A percentile compares a stretch with the other conserved stretches of the same genome.
phyloP scores from a whole-genome alignment of 2,329 filamentous ascomycete species.

The Cladophialophora chaetospira region DNA sequence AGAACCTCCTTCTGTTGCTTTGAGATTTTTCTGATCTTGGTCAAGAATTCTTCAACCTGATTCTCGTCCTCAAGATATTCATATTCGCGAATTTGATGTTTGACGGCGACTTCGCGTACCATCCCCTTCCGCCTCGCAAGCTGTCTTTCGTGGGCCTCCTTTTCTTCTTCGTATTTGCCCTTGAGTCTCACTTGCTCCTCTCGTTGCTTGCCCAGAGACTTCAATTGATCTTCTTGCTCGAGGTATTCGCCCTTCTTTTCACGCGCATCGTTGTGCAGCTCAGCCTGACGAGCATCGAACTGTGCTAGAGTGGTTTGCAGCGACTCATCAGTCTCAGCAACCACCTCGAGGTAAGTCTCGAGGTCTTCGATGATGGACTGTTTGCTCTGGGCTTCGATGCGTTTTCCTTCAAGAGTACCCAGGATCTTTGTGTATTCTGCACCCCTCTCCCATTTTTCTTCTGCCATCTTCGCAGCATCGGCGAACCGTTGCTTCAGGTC shows the following conservation, averaged over 20 bases:
- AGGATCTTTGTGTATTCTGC: conserved; percentile 74
- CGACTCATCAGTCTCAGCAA: conserved; percentile 75
- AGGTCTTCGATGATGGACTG: conserved; percentile 71
- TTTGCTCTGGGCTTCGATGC: conserved; percentile 70
- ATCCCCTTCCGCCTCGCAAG: conserved; percentile 69
- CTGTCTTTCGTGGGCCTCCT: conserved; percentile 82
- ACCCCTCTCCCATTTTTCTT: conserved; percentile 70
- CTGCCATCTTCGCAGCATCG: conserved; percentile 52
- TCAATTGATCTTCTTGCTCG: conserved; percentile 59
- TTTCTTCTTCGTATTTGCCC: conserved; percentile 81
- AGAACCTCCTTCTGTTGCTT: conserved; percentile 78
- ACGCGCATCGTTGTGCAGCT: conserved; percentile 65
- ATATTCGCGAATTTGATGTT: conserved; percentile 80
- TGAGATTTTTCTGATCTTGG: conserved; percentile 71
- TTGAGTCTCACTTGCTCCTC: conserved; percentile 50
- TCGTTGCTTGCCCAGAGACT: conserved; percentile 29
- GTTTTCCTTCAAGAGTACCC: conserved; percentile 73
- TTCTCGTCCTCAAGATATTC: conserved; percentile 75
- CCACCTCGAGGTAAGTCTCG: conserved; percentile 70
- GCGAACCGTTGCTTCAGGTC: conserved; percentile 55
- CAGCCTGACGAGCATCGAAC: conserved; percentile 73
- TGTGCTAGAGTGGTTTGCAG: conserved; percentile 71
- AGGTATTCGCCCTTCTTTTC: conserved; percentile 65
- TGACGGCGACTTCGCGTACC: conserved; percentile 74
- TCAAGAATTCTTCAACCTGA: conserved; percentile 74